Conservation (phyloP, 345 rosid genomes). For the Adansonia digitata region DNA sequence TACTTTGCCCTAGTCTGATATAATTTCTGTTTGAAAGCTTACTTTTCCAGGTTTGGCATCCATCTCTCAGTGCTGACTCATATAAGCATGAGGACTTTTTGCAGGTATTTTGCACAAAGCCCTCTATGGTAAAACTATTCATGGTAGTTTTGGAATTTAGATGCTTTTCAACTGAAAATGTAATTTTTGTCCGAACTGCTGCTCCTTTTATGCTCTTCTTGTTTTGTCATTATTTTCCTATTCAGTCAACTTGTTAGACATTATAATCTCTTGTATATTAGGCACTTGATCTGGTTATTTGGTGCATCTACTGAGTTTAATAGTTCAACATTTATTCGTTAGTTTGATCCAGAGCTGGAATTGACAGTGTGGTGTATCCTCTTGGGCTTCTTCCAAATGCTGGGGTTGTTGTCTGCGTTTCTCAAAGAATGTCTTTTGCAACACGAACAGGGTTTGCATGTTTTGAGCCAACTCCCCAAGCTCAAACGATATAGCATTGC, state of each 20-base stretch:
- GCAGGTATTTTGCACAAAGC: conserved; percentile 51
- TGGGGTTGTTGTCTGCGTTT: conserved; percentile 93
- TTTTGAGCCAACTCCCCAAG: conserved; percentile 98
- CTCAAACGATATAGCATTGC: conserved; percentile 95
- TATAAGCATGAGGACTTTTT: conserved; percentile 93
- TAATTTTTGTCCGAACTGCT: background rate
- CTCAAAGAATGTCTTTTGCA: conserved; percentile 95
- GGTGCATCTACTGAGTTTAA: background rate
- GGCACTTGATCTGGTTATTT: conserved; percentile 6
- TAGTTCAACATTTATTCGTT: conserved; percentile 25
- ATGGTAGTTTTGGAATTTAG: background rate
- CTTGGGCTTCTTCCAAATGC: conserved; percentile 94
- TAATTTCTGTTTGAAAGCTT: conserved; percentile 41
- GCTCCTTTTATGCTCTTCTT: background rate
- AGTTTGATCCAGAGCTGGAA: conserved; percentile 98
- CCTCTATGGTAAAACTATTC: too few species aligned
- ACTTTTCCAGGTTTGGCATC: conserved; percentile 95
- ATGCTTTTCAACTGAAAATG: too few species aligned
- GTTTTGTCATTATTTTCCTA: background rate
- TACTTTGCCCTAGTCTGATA: conserved; percentile 38
- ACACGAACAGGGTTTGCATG: conserved; percentile 95
- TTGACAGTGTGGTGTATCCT: conserved; percentile 96
- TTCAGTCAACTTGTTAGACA: background rate
- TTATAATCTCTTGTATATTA: too few species aligned
- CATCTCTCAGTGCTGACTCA: conserved; percentile 81